Percentiles rank a stretch among this genome's conserved stretches.
Conservation (phyloP, 169 alveolate genomes). For the Cytauxzoon felis region DNA sequence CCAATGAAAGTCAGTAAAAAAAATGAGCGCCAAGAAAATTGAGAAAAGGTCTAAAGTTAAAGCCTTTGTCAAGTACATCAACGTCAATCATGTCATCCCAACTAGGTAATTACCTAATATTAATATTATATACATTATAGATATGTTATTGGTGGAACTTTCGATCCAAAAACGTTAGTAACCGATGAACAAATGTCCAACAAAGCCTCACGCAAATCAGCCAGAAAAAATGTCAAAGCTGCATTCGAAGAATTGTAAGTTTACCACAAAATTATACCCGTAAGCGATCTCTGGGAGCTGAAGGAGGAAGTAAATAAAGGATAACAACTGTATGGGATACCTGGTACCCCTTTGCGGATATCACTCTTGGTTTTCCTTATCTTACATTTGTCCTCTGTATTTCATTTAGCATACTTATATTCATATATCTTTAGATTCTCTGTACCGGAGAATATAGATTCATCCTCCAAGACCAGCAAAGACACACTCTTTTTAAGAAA, state of each 20-base stretch:
- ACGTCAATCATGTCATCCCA: constrained; percentile 97
- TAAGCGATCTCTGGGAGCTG: too few species aligned
- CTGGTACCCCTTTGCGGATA: too few species aligned
- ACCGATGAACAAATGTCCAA: constrained; percentile 62
- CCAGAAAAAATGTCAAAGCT: constrained; percentile 57
- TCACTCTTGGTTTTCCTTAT: too few species aligned
- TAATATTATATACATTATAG: background rate
- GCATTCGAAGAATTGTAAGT: constrained; percentile 52
- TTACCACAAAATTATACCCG: too few species aligned
- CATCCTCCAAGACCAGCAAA: constrained; percentile 33
- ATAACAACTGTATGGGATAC: too few species aligned
- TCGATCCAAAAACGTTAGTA: constrained; percentile 64
- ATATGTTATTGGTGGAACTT: constrained; percentile 41
- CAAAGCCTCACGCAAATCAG: constrained; percentile 49
- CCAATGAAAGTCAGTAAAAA: constrained; percentile 91
- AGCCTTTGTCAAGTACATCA: constrained; percentile 94
- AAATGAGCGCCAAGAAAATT: constrained; percentile 89
- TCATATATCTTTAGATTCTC: constrained; percentile 11
- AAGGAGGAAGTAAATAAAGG: too few species aligned
- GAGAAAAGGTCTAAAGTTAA: constrained; percentile 89
- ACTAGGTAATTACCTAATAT: constrained; percentile 83
- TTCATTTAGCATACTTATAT: background rate
- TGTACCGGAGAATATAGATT: constrained; percentile 42
- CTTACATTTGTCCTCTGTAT: too few species aligned
- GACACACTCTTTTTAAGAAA: constrained; percentile 57